Evolutionary conservation across 805 yeast genomes (phyloP).

Genomic region (Zygosaccharomyces kombuchaensis): DNA sequence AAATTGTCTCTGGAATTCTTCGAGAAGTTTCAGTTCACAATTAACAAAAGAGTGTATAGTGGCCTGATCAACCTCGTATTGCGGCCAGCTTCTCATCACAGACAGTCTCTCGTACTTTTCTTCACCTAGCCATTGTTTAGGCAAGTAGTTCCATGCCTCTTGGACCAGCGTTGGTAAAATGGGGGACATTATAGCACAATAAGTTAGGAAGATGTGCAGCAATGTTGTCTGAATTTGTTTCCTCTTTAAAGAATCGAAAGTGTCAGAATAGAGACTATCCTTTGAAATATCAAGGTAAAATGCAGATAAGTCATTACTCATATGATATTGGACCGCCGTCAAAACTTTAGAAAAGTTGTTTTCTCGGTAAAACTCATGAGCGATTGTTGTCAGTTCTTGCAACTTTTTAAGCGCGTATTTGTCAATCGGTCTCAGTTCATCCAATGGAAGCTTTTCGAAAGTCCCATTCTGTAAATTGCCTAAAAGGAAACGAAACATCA

Average conservation of each 20-base stretch:
- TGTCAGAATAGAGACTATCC: slow-evolving; percentile 78
- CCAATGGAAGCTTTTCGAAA: slow-evolving; percentile 37
- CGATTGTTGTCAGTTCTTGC: slow-evolving; percentile 40
- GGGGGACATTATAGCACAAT: slow-evolving; percentile 70
- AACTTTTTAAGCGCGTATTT: slow-evolving; percentile 57
- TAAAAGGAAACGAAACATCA: slow-evolving; percentile 73
- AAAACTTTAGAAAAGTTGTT: slow-evolving; percentile 70
- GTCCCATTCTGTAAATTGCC: slow-evolving; percentile 63
- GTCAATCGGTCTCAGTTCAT: slow-evolving; percentile 49
- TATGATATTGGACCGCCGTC: slow-evolving; percentile 61
- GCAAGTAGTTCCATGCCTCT: slow-evolving; percentile 74
- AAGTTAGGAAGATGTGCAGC: slow-evolving; percentile 51
- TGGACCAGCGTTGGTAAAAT: slow-evolving; percentile 80
- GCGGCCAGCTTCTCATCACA: slow-evolving; percentile 10
- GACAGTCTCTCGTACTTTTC: not conserved
- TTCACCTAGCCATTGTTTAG: slow-evolving; percentile 27
- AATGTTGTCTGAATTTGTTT: slow-evolving; percentile 60
- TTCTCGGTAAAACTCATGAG: slow-evolving; percentile 44
- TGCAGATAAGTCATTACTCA: slow-evolving; percentile 74
- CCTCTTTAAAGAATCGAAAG: slow-evolving; percentile 36
- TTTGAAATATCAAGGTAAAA: slow-evolving; percentile 82
- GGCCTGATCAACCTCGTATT: slow-evolving; percentile 1
- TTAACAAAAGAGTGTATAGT: slow-evolving; percentile 14
- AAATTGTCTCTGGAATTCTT: slow-evolving; percentile 20
- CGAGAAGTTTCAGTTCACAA: slow-evolving; percentile 19